Evolutionary conservation across 805 yeast genomes (phyloP).

Genomic region (Metschnikowia chrysomelidarum): DNA sequence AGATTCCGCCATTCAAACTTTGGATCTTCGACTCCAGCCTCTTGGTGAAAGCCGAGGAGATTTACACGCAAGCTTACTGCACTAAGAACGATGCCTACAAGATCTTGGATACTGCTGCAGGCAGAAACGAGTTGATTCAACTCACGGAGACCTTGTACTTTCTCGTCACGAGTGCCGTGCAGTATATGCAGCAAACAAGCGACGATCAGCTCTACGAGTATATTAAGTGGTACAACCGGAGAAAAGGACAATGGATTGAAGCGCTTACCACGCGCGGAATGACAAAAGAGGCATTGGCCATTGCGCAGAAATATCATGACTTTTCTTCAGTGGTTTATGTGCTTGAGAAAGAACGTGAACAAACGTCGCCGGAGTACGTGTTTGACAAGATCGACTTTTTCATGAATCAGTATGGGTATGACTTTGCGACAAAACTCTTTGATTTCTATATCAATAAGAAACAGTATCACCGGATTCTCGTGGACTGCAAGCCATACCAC

Average conservation of each 20-base stretch:
- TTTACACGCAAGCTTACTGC: conserved; percentile 30
- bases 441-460: conserved; percentile 53
- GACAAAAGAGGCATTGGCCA: conserved; percentile 51
- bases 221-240: conserved; percentile 30
- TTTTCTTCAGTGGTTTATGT: conserved; percentile 59
- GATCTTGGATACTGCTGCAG: conserved; percentile 15
- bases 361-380: conserved; percentile 19
- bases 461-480: conserved; percentile 52
- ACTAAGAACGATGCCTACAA: conserved; percentile 8
- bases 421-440: conserved; percentile 66
- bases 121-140: conserved; percentile 23
- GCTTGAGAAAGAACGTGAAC: conserved; percentile 33
- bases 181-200: conserved; percentile 30
- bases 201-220: conserved; percentile 30
- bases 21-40: conserved; percentile 50
- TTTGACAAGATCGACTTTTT: conserved; percentile 43
- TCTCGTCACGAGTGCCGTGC: conserved; percentile 34
- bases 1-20: conserved; percentile 28
- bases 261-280: conserved; percentile 50
- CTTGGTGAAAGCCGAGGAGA: conserved; percentile 38
- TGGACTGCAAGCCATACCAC: conserved; percentile 54
- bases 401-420: conserved; percentile 61
- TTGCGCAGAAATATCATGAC: conserved; percentile 68
- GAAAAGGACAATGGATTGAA: conserved; percentile 54
- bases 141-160: conserved; percentile 34